Evolutionary conservation across 2,329 filamentous ascomycete species (phyloP), one percentile per base, ranked within the genome.

Genomic region (Aureobasidium subglaciale): DNA sequence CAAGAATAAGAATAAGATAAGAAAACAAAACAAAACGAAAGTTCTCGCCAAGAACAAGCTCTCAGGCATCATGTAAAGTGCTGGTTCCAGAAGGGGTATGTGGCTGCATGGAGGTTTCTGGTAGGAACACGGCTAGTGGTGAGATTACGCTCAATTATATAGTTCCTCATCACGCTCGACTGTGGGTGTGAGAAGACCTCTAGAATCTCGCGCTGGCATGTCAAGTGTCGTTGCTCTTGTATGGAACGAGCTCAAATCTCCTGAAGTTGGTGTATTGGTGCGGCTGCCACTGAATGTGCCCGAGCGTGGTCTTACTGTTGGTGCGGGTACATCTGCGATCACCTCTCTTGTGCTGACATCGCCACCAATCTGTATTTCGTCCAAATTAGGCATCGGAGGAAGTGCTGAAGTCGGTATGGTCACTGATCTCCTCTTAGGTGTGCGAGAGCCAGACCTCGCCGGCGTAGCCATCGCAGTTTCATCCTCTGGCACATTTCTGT

Each of bases 241-340:
- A 9, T 54, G 50, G 13, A 54, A 34, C 27, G 50, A 54, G 37
- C 49, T 56, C 15, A 49, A 18, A n/a, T 50, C 35, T 18, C 16
- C 25, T 25, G 41, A 34, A 11, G 59, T 54, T 3, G 60, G 58
- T 16, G 61, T 58, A 37, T 61, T 60, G 32, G 56, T 59, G 22
- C 62, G 57, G 48, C 59, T 54, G 43, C 60, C 56, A 49, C 56
- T 52, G 2, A 64, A 68, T 11, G 67, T 68, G 25, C 66, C 66
- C 2, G 67, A 62, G 16, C 68, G 63, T n/a, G 68, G 67, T 9
- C 68, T 64, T 24, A 68, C 57, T n/a, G 52, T 57, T 2, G 68
- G 68, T 16, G 62, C 60, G 1, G 68, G 68, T 9, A 70, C 67
- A 18, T 62, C 63, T 46, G 64, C 66, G 24, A 69, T 68, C 10